Evolutionary conservation across 2,329 filamentous ascomycete genomes (phyloP).

Genomic region (Aureobasidium uvarum): DNA sequence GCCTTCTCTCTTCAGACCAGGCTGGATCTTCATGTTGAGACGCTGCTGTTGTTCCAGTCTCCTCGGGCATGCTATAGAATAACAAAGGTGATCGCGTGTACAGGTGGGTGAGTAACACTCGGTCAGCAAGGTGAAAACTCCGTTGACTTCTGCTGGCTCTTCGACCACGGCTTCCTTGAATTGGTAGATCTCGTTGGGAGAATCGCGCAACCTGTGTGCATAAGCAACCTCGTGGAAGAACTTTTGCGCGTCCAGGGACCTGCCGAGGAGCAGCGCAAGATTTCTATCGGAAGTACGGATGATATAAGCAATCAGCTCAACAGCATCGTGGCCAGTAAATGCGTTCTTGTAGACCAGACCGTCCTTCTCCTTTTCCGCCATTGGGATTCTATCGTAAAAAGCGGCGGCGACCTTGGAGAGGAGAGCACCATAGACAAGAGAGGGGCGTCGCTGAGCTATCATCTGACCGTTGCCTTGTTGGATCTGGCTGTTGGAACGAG

Average conservation of each 20-base stretch:
- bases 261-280: conserved; percentile 81
- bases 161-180: conserved; percentile 93
- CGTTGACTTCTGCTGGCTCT: conserved; percentile 80
- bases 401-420: conserved; percentile 91
- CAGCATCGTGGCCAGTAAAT: conserved; percentile 92
- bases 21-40: conserved; percentile 88
- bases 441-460: conserved; percentile 64
- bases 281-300: conserved; percentile 97
- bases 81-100: conserved; percentile 91
- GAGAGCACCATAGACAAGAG: conserved; percentile 89
- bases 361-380: conserved; percentile 91
- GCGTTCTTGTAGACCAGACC: conserved; percentile 95
- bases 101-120: conserved; percentile 99
- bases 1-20: conserved; percentile 72
- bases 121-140: conserved; percentile 91
- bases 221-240: conserved; percentile 99
- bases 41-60: conserved; percentile 92
- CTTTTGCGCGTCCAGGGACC: conserved; percentile 93
- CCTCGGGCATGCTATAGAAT: conserved; percentile 94
- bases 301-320: conserved; percentile 93
- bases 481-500: conserved; percentile 43
- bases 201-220: conserved; percentile 90
- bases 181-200: conserved; percentile 92
- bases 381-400: conserved; percentile 82
- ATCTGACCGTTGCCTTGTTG: conserved; percentile 44